Evolutionary conservation across 2,329 filamentous ascomycete genomes (phyloP).

Genomic region (Amylocarpus encephaloides): DNA sequence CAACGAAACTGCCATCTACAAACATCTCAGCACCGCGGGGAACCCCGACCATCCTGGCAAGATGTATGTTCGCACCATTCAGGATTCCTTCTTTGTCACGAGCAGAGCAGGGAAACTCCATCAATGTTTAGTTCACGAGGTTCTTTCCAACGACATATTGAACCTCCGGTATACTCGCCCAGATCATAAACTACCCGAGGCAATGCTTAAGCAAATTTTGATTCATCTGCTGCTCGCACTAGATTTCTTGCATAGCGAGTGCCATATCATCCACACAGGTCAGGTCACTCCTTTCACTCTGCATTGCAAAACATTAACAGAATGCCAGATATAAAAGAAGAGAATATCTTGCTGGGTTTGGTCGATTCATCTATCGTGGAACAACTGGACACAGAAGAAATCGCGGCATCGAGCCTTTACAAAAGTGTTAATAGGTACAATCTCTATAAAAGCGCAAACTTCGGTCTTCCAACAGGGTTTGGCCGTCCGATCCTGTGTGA

Average conservation of each 20-base stretch:
- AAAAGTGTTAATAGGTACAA: constrained; percentile 19
- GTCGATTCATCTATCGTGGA: constrained; percentile 20
- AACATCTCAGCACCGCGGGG: constrained; percentile 19
- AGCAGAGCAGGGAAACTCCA: constrained; percentile 19
- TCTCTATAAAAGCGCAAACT: constrained; percentile 21
- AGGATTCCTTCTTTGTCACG: constrained; percentile 21
- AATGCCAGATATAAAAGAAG: constrained; percentile 21
- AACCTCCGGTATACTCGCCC: constrained; percentile 14
- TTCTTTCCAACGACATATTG: constrained; percentile 20
- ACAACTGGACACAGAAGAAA: constrained; percentile 21
- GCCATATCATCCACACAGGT: constrained; percentile 96
- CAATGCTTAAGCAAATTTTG: constrained; percentile 87
- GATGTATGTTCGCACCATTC: constrained; percentile 17
- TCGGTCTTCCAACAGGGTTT: constrained; percentile 22
- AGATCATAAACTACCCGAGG: constrained; percentile 13
- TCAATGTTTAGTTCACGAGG: constrained; percentile 22
- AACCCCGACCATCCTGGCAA: constrained; percentile 20
- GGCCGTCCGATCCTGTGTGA: constrained; percentile 23
- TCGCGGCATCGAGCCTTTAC: constrained; percentile 14
- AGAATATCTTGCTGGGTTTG: constrained; percentile 21
- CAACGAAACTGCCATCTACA: constrained; percentile 21
- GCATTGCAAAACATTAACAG: constrained; percentile 14
- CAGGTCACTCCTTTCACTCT: constrained; percentile 12
- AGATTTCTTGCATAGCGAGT: constrained; percentile 93
- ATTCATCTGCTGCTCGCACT: constrained; percentile 92